Base-by-base conservation (phyloP, 495 filamentous ascomycete genomes). In the Neurospora sp. region DNA sequence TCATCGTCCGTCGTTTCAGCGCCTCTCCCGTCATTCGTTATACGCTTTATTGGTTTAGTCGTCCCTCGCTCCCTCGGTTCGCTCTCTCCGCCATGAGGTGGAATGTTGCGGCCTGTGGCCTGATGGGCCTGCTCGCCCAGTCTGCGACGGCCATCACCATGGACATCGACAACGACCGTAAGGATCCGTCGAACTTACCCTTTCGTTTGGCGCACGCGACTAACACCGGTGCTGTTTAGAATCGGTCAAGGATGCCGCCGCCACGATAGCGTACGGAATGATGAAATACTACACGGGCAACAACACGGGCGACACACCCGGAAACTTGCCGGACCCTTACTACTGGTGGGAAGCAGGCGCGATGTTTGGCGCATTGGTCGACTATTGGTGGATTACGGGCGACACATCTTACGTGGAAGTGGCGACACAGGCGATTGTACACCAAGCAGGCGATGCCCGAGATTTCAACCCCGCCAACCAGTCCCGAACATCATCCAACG, bases 391-490 rank as follows among this genome's bases (percentile, higher is more conserved):
- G 76, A 90, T 91, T 74, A 97, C 94, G 3, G 89, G 90, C 2
- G 94, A 97, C 79, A 82, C 81, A 22, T 85, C 85, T 12, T 97
- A 92, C 82, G 93, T 94, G 81, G 83, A 89, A 39, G 83, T 90
- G 22, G 90, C 90, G 2, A 86, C 76, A 5, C 88, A 93, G 73
- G 94, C 86, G 0, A 77, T 97, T 70, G 76, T 91, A 3, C 91
- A 88, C 79, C 94, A 97, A 79, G 87, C 86, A 18, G 91, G 91
- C 14, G 85, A 87, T 14, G 85, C 90, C 48, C 79, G 82, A 11
- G 87, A 94, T 71, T 96, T 89, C 78, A 93, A 94, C 91, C 92
- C 94, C 0, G 80, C 82, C 12, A 97, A 97, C 79, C 93, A 97
- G 76, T 92, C 91, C 35, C 86, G 89, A 72, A 90, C 91, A 0